phyloP scores from a whole-genome alignment of 2,329 filamentous ascomycete species.

The Teratosphaeria nubilosa region DNA sequence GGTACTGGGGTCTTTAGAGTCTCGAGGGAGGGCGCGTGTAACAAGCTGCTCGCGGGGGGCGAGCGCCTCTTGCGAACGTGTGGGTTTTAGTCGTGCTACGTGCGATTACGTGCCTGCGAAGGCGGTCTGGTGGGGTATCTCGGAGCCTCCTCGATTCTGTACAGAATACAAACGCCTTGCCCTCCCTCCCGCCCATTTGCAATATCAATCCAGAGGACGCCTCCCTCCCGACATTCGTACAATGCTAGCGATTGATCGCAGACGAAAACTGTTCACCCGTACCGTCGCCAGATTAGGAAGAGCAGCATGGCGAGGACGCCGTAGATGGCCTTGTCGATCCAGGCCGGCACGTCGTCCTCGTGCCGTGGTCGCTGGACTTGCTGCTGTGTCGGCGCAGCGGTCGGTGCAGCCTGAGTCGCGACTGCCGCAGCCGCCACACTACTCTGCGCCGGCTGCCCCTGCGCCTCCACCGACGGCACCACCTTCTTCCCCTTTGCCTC shows the following conservation, averaged over 20 bases:
- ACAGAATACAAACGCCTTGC: not conserved
- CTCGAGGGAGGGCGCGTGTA: no score
- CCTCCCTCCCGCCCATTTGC: no score
- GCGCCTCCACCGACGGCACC: not conserved
- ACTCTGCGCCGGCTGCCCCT: not conserved
- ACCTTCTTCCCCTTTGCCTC: not conserved
- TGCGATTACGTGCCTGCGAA: no score
- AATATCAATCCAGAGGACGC: no score
- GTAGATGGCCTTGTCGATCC: slow-evolving; percentile 6
- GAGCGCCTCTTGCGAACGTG: no score
- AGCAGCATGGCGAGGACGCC: slow-evolving; percentile 1
- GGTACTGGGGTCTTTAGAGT: no score
- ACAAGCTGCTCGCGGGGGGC: no score
- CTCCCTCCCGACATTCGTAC: no score
- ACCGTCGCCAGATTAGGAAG: not conserved
- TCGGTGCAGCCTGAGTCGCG: not conserved
- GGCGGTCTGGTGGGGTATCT: no score
- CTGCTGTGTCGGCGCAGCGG: not conserved
- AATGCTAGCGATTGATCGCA: not conserved
- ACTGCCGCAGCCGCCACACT: not conserved
- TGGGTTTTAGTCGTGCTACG: no score
- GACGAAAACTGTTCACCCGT: not conserved
- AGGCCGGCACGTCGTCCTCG: slow-evolving; percentile 1
- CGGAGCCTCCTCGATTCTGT: no score
- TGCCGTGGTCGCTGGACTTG: not conserved